Evolutionary conservation across 108 stramenopile genomes (phyloP).

Genomic region (Chaetoceros tenuissimus): DNA sequence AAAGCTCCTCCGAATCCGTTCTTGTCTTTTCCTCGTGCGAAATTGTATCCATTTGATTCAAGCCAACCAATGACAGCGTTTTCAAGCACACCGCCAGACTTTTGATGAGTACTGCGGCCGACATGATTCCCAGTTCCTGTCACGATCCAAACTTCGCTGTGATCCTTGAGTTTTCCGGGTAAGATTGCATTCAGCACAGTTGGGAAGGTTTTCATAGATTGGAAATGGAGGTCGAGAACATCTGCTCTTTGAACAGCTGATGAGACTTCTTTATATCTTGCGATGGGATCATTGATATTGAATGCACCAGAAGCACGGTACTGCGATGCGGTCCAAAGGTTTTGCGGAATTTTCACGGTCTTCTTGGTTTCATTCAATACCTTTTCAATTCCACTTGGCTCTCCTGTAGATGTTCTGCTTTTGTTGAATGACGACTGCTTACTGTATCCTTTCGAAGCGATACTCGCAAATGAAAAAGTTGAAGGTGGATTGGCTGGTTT

Average conservation of each 20-base stretch:
- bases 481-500: neutral
- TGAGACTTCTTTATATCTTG: conserved; percentile 30
- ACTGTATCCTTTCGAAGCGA: conserved; percentile 42
- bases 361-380: neutral
- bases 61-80: conserved; percentile 39
- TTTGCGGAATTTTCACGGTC: conserved; percentile 51
- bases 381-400: neutral
- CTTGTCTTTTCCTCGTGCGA: conserved; percentile 29
- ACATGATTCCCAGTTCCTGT: conserved; percentile 62
- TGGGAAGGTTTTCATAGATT: conserved; percentile 53
- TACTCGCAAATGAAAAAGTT: conserved; percentile 35
- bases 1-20: conserved; percentile 55
- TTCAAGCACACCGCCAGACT: conserved; percentile 53
- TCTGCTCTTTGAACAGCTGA: conserved; percentile 17
- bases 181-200: conserved; percentile 28
- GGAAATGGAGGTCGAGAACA: conserved; percentile 61
- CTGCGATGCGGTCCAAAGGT: conserved; percentile 49
- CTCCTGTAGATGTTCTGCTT: neutral
- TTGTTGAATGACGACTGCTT: conserved; percentile 12
- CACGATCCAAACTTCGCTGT: conserved; percentile 43
- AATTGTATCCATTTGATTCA: conserved; percentile 31
- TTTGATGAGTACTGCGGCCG: conserved; percentile 43
- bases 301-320: conserved; percentile 43
- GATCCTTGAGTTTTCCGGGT: conserved; percentile 22
- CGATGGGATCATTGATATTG: conserved; percentile 47